A percentile compares a stretch with the other conserved stretches of the same genome.
These are phyloP conservation scores for Cardamine occulta DNA, from an alignment of 345 rosid genomes.

Conservation along the genomic window DNA sequence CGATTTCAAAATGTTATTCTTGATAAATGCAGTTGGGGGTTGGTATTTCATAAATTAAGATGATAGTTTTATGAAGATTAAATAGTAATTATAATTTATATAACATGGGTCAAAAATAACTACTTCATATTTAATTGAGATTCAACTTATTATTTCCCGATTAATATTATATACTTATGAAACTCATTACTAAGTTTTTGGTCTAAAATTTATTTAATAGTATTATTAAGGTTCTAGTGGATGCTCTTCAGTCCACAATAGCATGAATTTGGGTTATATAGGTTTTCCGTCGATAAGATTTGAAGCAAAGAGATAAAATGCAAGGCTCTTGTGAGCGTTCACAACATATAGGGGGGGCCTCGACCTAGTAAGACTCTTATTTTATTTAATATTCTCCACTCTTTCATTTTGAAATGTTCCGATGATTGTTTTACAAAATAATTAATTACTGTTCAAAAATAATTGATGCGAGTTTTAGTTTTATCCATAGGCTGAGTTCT, in stretches of 20 bases:
- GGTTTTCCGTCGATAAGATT: constrained; percentile 26
- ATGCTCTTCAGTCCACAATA: background rate
- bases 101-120: background rate
- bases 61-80: constrained; percentile 32
- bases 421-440: constrained; percentile 15
- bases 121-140: background rate
- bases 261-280: constrained; percentile 20
- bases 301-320: constrained; percentile 28
- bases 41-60: constrained; percentile 27
- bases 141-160: background rate
- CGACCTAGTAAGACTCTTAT: constrained; percentile 30
- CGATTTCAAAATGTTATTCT: constrained; percentile 28
- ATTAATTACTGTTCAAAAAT: background rate
- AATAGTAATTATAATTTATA: constrained; percentile 1
- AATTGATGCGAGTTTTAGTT: background rate
- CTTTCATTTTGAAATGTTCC: constrained; percentile 10
- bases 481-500: background rate
- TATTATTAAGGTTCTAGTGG: background rate
- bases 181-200: background rate
- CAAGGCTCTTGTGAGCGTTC: constrained; percentile 35
- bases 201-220: background rate
- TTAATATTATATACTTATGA: background rate
- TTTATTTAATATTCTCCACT: background rate
- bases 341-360: constrained; percentile 37
- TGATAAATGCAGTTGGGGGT: constrained; percentile 40